Base-by-base conservation (phyloP, 176 grass and related monocot species). In the Otatea glauca region DNA sequence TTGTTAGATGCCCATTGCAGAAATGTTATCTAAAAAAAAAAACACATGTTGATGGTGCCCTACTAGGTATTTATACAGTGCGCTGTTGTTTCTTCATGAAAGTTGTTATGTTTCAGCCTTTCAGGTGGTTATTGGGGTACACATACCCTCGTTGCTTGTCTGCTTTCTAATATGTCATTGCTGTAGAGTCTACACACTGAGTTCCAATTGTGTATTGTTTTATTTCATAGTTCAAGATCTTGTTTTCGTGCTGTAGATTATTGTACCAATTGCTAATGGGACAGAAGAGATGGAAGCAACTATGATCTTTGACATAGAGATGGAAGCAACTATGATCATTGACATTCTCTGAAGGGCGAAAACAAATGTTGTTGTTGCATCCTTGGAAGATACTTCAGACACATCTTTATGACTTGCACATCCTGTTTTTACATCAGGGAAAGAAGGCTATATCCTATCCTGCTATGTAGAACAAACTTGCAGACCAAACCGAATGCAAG, bases 201-300 rank as follows among this genome's bases (percentile, higher is more conserved):
- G 38, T 68, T 83, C 12, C 3, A 41, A 74, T 17, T 50, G 10
- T 59, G 21, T 59, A 18, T 63, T 59, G 48, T 6, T 70, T 29
- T 9, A 5, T 67, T 78, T 68, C 43, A 70, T 34, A 42, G 13
- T 54, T 74, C 13, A 42, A 54, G 5, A 49, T 25, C 50, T 43
- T 69, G 23, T 38, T 78, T 55, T 32, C 25, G 9, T 84, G 34
- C 23, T 43, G 15, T 58, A 94, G 90, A 88, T 94, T 77, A 90
- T 94, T 58, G 93, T 94, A 82, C 93, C 93, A 74, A 86, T 92
- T 84, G 88, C 93, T 72, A 94, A 90, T 88, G 90, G 90, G 41
- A 85, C 90, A 50, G 92, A 94, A 70, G 92, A 94, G 83, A 94
- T 94, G 93, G 93, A 94, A 38, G 90, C 29, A 29, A 29, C 29